Evolutionary conservation across 164 flowering plant genomes (phyloP).

Genomic region (Piper longum): DNA sequence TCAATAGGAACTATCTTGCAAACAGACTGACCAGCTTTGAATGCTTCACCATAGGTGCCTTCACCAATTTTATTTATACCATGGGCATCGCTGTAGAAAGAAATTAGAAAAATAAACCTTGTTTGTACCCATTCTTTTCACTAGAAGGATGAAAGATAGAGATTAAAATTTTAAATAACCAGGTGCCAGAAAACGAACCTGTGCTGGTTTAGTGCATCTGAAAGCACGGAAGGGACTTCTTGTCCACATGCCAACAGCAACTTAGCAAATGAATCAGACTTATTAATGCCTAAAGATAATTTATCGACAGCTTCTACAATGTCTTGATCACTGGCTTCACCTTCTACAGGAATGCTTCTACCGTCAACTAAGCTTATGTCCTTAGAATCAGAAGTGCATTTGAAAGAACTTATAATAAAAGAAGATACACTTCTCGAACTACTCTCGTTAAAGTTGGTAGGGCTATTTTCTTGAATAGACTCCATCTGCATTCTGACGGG

Average conservation of each 20-base stretch:
- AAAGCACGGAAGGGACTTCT: constrained; percentile 40
- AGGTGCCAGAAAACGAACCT: constrained; percentile 37
- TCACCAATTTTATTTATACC: constrained; percentile 73
- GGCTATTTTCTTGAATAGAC: constrained; percentile 12
- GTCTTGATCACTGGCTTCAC: constrained; percentile 24
- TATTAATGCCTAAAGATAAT: constrained; percentile 32
- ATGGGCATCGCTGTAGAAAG: constrained; percentile 32
- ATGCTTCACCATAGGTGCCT: constrained; percentile 99
- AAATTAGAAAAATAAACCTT: neutral
- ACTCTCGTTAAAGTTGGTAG: constrained; percentile 14
- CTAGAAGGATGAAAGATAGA: neutral
- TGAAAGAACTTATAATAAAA: constrained; percentile 1
- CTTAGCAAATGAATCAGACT: constrained; percentile 32
- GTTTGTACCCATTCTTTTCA: neutral
- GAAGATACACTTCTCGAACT: constrained; percentile 28
- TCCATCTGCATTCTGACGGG: constrained; percentile 22
- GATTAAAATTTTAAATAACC: neutral
- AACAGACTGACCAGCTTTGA: constrained; percentile 58
- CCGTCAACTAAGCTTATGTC: constrained; percentile 2
- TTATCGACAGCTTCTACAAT: constrained; percentile 37
- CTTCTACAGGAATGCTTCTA: constrained; percentile 5
- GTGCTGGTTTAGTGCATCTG: constrained; percentile 49
- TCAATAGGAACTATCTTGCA: constrained; percentile 93
- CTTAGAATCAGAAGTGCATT: constrained; percentile 7
- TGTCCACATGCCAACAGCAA: constrained; percentile 69